Percentiles rank a stretch among this genome's conserved stretches.
These are phyloP conservation scores for Mycena polygramma DNA, from an alignment of 768 basidiomycete genomes.

Conservation along the genomic window DNA sequence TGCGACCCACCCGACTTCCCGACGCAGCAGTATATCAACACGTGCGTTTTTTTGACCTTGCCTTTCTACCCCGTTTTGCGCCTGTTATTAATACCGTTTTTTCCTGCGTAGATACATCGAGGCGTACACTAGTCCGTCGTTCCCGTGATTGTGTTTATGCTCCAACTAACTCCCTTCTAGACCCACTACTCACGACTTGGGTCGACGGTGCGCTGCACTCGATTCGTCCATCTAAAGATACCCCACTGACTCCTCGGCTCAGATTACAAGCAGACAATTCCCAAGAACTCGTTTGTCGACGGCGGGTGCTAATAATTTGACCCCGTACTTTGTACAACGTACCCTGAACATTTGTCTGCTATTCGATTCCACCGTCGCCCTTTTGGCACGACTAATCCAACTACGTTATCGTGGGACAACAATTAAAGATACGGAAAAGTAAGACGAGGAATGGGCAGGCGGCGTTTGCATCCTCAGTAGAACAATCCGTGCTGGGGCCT, in stretches of 20 bases:
- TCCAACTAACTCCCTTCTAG: slow-evolving; percentile 64
- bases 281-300: slow-evolving; percentile 62
- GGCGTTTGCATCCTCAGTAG: too few species aligned
- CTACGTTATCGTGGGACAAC: too few species aligned
- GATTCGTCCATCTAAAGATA: neutral
- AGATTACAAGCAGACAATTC: slow-evolving; percentile 59
- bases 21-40: slow-evolving; percentile 80
- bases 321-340: too few species aligned
- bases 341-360: too few species aligned
- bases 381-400: too few species aligned
- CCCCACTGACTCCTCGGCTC: neutral
- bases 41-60: slow-evolving; percentile 52
- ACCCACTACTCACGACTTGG: slow-evolving; percentile 70
- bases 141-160: neutral
- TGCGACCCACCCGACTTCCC: too few species aligned
- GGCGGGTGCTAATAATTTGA: too few species aligned
- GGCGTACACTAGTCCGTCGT: neutral
- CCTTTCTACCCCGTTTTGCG: neutral
- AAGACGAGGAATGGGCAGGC: too few species aligned
- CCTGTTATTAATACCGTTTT: neutral
- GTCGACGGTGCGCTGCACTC: slow-evolving; percentile 21
- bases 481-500: too few species aligned
- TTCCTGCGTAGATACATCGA: neutral
- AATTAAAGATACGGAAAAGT: too few species aligned
- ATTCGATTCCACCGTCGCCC: too few species aligned